Percentiles rank a stretch among this genome's conserved stretches.
phyloP scores from a whole-genome alignment of 1,284 basidiomycete genomes.

The Rhodotorula sp. region DNA sequence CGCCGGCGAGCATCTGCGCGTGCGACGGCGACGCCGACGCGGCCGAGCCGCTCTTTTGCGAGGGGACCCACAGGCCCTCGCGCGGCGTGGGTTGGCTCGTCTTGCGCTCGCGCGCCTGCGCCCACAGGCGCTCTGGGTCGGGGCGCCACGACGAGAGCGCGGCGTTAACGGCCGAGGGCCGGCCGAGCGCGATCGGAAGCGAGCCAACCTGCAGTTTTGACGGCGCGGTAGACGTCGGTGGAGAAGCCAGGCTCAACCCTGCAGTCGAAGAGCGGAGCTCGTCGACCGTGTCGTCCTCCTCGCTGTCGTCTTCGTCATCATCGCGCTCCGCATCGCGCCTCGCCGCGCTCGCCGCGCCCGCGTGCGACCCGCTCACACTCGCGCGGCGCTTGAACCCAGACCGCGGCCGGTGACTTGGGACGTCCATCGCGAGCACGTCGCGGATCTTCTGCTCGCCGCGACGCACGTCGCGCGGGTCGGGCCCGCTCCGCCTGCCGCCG shows the following conservation, averaged over 20 bases:
- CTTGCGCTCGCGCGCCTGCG: conserved; percentile 19
- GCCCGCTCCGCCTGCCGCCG: conserved; percentile 1
- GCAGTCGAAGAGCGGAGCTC: background rate
- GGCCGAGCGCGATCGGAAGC: conserved; percentile 36
- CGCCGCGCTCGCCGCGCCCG: background rate
- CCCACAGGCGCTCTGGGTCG: conserved; percentile 29
- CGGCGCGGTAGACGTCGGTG: background rate
- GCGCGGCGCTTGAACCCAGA: background rate
- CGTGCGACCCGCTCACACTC: background rate
- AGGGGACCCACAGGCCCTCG: conserved; percentile 3
- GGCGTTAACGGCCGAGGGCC: conserved; percentile 11
- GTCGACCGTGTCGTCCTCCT: background rate
- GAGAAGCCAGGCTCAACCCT: background rate
- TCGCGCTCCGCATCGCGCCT: conserved; percentile 4
- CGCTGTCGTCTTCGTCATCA: background rate
- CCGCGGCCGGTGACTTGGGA: conserved; percentile 38
- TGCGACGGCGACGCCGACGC: background rate
- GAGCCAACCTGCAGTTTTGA: conserved; percentile 26
- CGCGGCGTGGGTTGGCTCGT: background rate
- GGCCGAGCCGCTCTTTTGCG: background rate
- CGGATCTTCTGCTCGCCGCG: conserved; percentile 37
- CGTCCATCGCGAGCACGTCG: conserved; percentile 42
- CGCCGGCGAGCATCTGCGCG: background rate
- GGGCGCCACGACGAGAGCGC: conserved; percentile 29
- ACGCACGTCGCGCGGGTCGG: conserved; percentile 12